Evolutionary conservation across 73 alveolate species (phyloP), one percentile per base, ranked within the genome.

Genomic region (Paramecium biaurelia): DNA sequence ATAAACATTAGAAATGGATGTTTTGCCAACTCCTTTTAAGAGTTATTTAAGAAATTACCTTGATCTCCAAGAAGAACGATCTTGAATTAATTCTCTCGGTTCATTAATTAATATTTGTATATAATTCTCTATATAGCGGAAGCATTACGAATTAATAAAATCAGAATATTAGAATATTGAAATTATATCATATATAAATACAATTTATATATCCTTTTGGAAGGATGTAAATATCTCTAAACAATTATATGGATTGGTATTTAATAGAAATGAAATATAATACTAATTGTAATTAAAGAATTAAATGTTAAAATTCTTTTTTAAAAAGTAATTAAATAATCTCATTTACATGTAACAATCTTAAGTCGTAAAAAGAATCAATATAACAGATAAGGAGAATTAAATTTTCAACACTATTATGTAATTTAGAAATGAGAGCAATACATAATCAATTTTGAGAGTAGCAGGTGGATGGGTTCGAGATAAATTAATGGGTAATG

Each of bases 381-480:
- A 23, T 7, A 30, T 93, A 12, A 95, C 98, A 1, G 95, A 94
- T 35, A 85, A 92, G 15, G 99, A 96, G 79, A 34, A 95, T 84
- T 86, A 94, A 85, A 96, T 97, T 87, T 97, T 97, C 89, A 59
- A 93, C 43, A 92, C 97, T 21, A 85, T 97, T 10, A 93, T 96
- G 38, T 92, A 97, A 8, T 94, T 95, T 30, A 85, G 94, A 56
- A 57, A 92, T 21, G 87, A 89, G 49, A 42, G 92, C 24, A 42
- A 96, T 20, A 93, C 93, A n/a, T 92, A 95, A 57, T 97, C 99
- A 34, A 93, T 96, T 59, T 93, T 97, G 21, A 89, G 99, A 70
- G 99, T 98, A 18, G 99, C 99, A 28, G 99, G 99, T 7, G 99
- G 99, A 28, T 98, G 99, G 99, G 99, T 98, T 15, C 67, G 99